Base-by-base conservation (phyloP, 257 asterid genomes). In the Ophiorrhiza pumila region DNA sequence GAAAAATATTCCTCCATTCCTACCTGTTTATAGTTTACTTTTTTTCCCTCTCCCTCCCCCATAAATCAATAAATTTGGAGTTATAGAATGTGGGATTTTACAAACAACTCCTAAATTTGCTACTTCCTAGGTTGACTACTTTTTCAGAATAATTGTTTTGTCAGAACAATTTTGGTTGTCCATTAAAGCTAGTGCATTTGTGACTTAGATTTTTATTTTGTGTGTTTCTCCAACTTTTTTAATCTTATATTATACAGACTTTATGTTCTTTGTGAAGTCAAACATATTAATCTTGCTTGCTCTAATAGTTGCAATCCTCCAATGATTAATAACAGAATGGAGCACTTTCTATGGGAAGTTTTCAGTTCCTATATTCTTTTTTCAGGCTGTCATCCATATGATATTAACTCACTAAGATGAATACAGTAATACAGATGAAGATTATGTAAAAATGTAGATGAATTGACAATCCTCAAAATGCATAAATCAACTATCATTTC, bases 121-220 rank as follows among this genome's bases (percentile, higher is more conserved):
- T 11, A 14, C 37, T 18, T 68, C 60, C 46, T 47, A 49, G 39
- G 60, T 68, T 67, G 72, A 32, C 72, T 69, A 25, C 43, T 7
- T 9, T 12, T 14, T 31, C 13, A 0, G 22, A 70, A 41, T 70
- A 13, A 25, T 55, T 37, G 18, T 25, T 2, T 55, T 22, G 55
- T 70, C 25, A 20, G 39, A 46, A 46, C 6, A 18, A 55, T 53
- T 37, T 58, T 27, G 63, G 63, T 39, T 58, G 4, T 58, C 29
- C 37, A 58, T 27, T 58, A 3, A 29, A 27, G 63, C 22, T 25
- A 27, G 39, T 23, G 22, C 63, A 58, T 13, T 39, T 6, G 22
- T 25, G 12, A 25, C 37, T 27, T 58, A 58, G 5, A 14, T 11
- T 23, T 2, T 27, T 0, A 1, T 1, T n/a, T n/a, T n/a, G n/a